phyloP scores from a whole-genome alignment of 768 basidiomycete genomes.

The Serendipita sp. region DNA sequence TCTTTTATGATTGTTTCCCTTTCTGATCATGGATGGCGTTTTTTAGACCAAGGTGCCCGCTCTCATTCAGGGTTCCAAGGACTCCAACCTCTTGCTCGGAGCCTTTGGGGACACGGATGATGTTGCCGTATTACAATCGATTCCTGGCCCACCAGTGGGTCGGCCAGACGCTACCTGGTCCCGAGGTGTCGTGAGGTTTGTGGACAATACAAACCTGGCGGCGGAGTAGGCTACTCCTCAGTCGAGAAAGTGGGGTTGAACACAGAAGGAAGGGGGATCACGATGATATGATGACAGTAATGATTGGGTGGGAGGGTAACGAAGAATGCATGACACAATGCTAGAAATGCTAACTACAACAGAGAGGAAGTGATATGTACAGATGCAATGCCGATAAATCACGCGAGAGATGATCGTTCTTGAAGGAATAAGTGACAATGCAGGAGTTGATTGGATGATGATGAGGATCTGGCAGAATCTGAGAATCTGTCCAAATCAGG shows the following conservation, averaged over 20 bases:
- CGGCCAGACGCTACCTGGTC: constrained; percentile 2
- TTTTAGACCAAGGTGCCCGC: constrained; percentile 73
- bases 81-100: constrained; percentile 74
- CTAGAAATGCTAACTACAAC: neutral
- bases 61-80: constrained; percentile 74
- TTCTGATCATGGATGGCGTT: constrained; percentile 2
- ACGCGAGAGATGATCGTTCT: neutral
- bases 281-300: too few relatives aligned
- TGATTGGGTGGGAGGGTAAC: too few relatives aligned
- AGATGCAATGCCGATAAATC: constrained; percentile 7
- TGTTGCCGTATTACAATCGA: constrained; percentile 18
- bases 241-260: neutral
- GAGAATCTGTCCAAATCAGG: neutral
- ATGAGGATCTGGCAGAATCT: neutral
- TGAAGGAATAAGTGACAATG: constrained; percentile 4
- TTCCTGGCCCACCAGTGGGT: neutral
- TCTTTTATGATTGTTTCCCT: too few relatives aligned
- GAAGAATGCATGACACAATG: neutral
- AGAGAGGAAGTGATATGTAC: neutral
- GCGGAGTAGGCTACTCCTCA: neutral
- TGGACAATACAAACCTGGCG: neutral
- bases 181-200: neutral
- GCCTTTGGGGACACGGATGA: constrained; percentile 50
- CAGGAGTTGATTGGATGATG: neutral
- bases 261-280: too few relatives aligned